Evolutionary conservation across 345 rosid genomes (phyloP).

Genomic region (Eucalyptus microcorys): DNA sequence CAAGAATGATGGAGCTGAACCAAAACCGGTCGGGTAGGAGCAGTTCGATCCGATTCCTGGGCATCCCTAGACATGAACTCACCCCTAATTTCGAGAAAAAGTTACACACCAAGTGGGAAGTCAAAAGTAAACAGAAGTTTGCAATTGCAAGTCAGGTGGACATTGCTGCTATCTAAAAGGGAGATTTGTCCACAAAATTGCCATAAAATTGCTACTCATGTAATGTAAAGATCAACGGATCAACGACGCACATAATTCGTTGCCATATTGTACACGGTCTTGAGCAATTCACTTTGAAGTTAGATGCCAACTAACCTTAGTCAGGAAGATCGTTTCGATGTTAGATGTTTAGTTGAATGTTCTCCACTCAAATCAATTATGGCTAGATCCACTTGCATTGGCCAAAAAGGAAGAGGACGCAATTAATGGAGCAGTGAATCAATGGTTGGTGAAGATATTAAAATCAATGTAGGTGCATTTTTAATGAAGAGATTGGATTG

Average conservation of each 20-base stretch:
- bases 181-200: background rate
- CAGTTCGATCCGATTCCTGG: fast-evolving
- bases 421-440: too few relatives aligned
- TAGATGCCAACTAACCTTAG: too few relatives aligned
- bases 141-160: background rate
- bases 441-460: too few relatives aligned
- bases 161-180: background rate
- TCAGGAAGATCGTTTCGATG: too few relatives aligned
- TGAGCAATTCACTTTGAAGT: too few relatives aligned
- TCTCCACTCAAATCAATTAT: too few relatives aligned
- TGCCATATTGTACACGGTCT: background rate
- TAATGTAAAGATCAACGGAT: background rate
- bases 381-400: too few relatives aligned
- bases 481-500: too few relatives aligned
- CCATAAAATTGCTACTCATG: background rate
- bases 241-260: background rate
- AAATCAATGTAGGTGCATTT: too few relatives aligned
- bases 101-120: background rate
- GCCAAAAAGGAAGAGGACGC: too few relatives aligned
- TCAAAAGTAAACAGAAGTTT: background rate
- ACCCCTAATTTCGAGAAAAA: background rate
- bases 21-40: fast-evolving
- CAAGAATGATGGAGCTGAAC: fast-evolving
- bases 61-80: background rate
- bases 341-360: too few relatives aligned